Evolutionary conservation across 352 stramenopile species (phyloP).

Genomic region (Hyphochytrium catenoides): DNA sequence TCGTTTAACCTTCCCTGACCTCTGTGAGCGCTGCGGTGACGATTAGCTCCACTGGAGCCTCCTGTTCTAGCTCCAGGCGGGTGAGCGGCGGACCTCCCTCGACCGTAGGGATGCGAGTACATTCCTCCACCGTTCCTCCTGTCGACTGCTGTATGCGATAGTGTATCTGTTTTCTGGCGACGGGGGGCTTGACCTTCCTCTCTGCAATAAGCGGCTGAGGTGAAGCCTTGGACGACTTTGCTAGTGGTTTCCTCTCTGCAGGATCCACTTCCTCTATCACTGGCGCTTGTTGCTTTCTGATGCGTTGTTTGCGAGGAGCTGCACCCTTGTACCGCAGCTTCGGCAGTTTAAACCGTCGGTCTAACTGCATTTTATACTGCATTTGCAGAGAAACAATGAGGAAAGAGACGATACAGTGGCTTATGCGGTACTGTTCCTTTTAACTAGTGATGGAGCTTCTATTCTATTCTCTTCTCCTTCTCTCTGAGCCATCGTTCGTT

Average conservation of each 20-base stretch:
- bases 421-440: neutral
- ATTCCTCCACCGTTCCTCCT: neutral
- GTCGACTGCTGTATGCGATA: neutral
- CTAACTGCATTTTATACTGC: constrained; percentile 48
- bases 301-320: constrained; percentile 42
- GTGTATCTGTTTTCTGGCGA: neutral
- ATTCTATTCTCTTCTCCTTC: too few species aligned
- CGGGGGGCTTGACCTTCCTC: too few species aligned
- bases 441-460: neutral
- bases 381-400: neutral
- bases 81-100: constrained; percentile 1
- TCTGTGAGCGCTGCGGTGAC: too few species aligned
- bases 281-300: constrained; percentile 31
- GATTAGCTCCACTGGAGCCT: too few species aligned
- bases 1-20: too few species aligned
- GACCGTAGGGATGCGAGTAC: neutral
- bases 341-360: constrained; percentile 42
- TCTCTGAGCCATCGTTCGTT: too few species aligned
- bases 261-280: constrained; percentile 35
- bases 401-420: neutral
- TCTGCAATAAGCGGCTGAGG: too few species aligned
- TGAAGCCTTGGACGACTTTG: too few species aligned
- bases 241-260: too few species aligned
- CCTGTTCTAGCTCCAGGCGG: neutral
- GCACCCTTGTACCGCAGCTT: constrained; percentile 29